These are phyloP conservation scores for Neurospora crassa DNA, from an alignment of 2,329 filamentous ascomycete genomes.

Conservation along the genomic window DNA sequence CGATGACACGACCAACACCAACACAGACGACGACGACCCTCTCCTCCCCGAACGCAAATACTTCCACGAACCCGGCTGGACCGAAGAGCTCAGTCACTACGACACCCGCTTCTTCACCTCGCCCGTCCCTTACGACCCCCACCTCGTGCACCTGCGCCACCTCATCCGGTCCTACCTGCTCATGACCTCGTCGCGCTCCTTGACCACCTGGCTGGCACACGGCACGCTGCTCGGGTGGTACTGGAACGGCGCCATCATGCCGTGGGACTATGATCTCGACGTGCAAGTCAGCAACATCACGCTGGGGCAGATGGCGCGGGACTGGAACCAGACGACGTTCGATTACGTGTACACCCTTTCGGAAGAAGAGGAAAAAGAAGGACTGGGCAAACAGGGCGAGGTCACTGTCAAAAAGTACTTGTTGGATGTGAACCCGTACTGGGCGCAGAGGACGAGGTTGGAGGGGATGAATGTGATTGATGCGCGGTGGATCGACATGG, in stretches of 20 bases:
- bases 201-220: slow-evolving; percentile 83
- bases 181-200: slow-evolving; percentile 34
- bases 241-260: slow-evolving; percentile 73
- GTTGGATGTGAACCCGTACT: slow-evolving; percentile 68
- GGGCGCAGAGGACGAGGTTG: slow-evolving; percentile 48
- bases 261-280: slow-evolving; percentile 80
- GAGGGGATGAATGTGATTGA: slow-evolving; percentile 74
- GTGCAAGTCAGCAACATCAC: slow-evolving; percentile 65
- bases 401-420: slow-evolving; percentile 46
- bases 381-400: slow-evolving; percentile 17
- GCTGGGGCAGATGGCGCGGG: slow-evolving; percentile 52
- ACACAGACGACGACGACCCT: background rate
- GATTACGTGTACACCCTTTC: slow-evolving; percentile 34
- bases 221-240: slow-evolving; percentile 80
- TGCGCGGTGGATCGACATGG: slow-evolving; percentile 69
- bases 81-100: slow-evolving; percentile 59
- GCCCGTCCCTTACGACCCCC: slow-evolving; percentile 55
- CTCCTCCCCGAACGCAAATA: slow-evolving; percentile 40
- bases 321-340: slow-evolving; percentile 61
- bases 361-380: slow-evolving; percentile 20
- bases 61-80: slow-evolving; percentile 55
- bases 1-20: background rate
- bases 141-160: slow-evolving; percentile 55
- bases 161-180: slow-evolving; percentile 67
- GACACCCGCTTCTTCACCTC: slow-evolving; percentile 59